Evolutionary conservation across 2,329 filamentous ascomycete genomes (phyloP), one percentile per base, ranked within the genome.

Genomic region (Venturia nashicola): DNA sequence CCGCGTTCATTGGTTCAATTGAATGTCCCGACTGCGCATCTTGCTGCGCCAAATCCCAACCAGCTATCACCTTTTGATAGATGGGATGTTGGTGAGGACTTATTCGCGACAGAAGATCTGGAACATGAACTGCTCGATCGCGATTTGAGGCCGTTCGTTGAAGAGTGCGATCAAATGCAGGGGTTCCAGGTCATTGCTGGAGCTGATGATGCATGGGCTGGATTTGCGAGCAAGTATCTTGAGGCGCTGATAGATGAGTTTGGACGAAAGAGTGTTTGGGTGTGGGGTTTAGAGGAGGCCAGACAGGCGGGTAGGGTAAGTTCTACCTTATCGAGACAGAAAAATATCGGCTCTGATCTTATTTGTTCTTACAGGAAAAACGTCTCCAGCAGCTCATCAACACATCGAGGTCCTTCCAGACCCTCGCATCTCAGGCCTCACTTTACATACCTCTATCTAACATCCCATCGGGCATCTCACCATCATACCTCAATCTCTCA

Each of bases 91-190:
- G 91, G 91, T 12, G 85, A 87, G 68, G 88, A 92, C 57, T 80
- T 97, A 6, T 96, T 66, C 40, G 71, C 72, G 18, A 76, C 74
- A 61, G 71, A 80, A 43, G 77, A 79, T 64, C 70, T 73, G 70
- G 91, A 96, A 70, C 85, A 92, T 68, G 93, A 97, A 69, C 75
- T 97, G 5, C 78, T 97, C 4, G 94, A 99, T 72, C 84, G 92
- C n/a, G 93, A 99, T 73, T 78, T 97, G 68, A 82, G 94, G 44
- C 86, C 86, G 0, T 97, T 97, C 72, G 84, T 87, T 2, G 94
- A 99, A 76, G 94, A 97, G 75, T 94, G 91, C 68, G 94, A 99
- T 74, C 86, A 91, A 64, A 82, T 97, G 76, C 92, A 97, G 74
- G 93, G 88, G 0, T 79, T 99, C 20, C 93, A 97, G 69, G 71